Evolutionary conservation across 176 grass and related monocot genomes (phyloP).

Genomic region (Paspalum vaginatum): DNA sequence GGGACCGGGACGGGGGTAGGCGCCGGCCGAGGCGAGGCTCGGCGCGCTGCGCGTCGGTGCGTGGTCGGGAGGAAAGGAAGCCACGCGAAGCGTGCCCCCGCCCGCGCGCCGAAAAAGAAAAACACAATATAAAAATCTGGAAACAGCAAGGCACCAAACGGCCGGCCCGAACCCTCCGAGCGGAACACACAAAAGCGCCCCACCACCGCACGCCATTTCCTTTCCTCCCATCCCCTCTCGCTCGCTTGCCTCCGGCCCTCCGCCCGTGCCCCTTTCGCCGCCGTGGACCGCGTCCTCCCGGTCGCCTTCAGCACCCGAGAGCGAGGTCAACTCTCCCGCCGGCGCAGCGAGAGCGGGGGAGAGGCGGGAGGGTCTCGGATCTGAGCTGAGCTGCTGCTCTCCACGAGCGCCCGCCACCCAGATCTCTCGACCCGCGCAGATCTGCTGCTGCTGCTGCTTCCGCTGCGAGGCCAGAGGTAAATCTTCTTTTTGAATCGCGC

Average conservation of each 20-base stretch:
- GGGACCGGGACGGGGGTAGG: neutral
- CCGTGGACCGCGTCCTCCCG: neutral
- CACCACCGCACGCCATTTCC: slow-evolving; percentile 33
- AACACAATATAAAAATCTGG: slow-evolving; percentile 35
- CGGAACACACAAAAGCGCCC: neutral
- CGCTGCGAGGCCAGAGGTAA: slow-evolving; percentile 35
- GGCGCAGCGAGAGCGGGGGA: neutral
- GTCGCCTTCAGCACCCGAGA: neutral
- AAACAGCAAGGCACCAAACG: slow-evolving; percentile 52
- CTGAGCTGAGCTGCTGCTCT: slow-evolving; percentile 32
- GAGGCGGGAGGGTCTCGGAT: slow-evolving; percentile 26
- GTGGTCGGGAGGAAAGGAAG: neutral
- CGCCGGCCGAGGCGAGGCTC: neutral
- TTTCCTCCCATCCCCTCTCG: neutral
- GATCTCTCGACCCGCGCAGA: slow-evolving; percentile 34
- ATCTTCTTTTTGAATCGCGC: neutral
- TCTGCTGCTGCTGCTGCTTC: slow-evolving; percentile 8
- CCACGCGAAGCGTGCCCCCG: neutral
- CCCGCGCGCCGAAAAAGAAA: neutral
- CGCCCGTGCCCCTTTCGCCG: neutral
- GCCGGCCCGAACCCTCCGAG: neutral
- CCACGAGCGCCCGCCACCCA: neutral
- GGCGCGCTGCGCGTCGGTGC: slow-evolving; percentile 19
- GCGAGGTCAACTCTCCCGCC: slow-evolving; percentile 1
- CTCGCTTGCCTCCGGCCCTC: neutral